Percentiles rank a stretch among this genome's conserved stretches.
Conservation (phyloP, 129 eudicot genomes). For the Pittosporum tobira region DNA sequence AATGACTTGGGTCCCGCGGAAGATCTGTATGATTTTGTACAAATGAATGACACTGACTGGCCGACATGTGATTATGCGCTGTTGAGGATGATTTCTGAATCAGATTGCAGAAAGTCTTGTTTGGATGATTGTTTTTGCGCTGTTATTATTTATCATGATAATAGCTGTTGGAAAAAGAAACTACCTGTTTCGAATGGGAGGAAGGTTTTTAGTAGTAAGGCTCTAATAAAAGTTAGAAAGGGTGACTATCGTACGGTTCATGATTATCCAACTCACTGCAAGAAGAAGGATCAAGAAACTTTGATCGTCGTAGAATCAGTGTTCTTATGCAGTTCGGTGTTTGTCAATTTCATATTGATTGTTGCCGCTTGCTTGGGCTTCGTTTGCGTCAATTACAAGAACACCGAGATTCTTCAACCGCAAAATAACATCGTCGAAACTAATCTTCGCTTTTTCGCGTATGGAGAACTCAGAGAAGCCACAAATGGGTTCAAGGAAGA, state of each 20-base stretch:
- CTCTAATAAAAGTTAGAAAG: constrained; percentile 30
- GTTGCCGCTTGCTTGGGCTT: constrained; percentile 17
- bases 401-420: no score
- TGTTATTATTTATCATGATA: constrained; percentile 22
- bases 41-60: constrained; percentile 38
- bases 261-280: background rate
- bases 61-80: constrained; percentile 26
- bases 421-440: background rate
- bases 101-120: constrained; percentile 34
- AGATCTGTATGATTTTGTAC: constrained; percentile 11
- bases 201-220: constrained; percentile 14
- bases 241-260: constrained; percentile 3
- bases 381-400: constrained; percentile 15
- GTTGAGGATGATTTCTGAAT: constrained; percentile 15
- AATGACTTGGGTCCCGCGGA: background rate
- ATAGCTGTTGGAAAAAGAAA: constrained; percentile 38
- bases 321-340: constrained; percentile 21
- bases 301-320: constrained; percentile 23
- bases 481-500: constrained; percentile 41
- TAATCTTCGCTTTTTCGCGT: constrained; percentile 21
- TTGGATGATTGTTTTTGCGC: constrained; percentile 52
- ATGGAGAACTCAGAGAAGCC: constrained; percentile 28
- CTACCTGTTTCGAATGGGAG: constrained; percentile 33
- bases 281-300: constrained; percentile 11
- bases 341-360: constrained; percentile 17